Evolutionary conservation across 1,284 basidiomycete species (phyloP), one percentile per base, ranked within the genome.

Genomic region (Cystobasidium sp.): DNA sequence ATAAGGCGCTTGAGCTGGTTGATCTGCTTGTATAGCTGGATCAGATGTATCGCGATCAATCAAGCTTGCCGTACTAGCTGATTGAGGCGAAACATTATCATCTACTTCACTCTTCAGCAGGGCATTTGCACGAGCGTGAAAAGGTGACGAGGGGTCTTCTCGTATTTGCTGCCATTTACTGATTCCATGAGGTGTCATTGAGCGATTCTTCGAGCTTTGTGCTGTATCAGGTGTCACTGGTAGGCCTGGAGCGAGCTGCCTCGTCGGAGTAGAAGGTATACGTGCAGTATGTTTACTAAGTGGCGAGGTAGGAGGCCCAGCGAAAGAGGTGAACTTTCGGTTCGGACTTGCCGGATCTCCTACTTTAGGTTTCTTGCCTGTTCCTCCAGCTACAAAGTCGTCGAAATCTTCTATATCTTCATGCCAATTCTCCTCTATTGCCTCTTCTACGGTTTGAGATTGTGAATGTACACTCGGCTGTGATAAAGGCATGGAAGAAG

Each of bases 381-480:
- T 24, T 1, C 58, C 58, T 22, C 68, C 68, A 37, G 70, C 43
- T 62, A 55, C 53, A 16, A 73, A 51, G 5, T 73, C 70, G 10
- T 73, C 70, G 46, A 73, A 73, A 46, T 73, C 70, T 53, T 66
- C 47, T 51, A 73, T 73, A 10, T 73, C 70, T 31, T 73, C 70
- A 39, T 62, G 39, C 51, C 56, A 65, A 47, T 65, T 61, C 12
- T 73, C 70, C 7, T 66, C 18, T 22, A 73, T 73, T 20, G 70
- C 70, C 16, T 73, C 70, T 49, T 73, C 70, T 24, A 59, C 70
- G 7, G 70, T 51, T 41, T 73, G 70, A 37, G 70, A 73, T 37
- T 65, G 61, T 44, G 70, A 62, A 14, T 41, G 63, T 1, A 66
- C 37, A 14, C 62, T 63, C 9, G 69, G 24, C 18, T 46, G 58